These are phyloP conservation scores for Phialocephala sp. DNA, from an alignment of 2,329 filamentous ascomycete species.

Conservation along the genomic window DNA sequence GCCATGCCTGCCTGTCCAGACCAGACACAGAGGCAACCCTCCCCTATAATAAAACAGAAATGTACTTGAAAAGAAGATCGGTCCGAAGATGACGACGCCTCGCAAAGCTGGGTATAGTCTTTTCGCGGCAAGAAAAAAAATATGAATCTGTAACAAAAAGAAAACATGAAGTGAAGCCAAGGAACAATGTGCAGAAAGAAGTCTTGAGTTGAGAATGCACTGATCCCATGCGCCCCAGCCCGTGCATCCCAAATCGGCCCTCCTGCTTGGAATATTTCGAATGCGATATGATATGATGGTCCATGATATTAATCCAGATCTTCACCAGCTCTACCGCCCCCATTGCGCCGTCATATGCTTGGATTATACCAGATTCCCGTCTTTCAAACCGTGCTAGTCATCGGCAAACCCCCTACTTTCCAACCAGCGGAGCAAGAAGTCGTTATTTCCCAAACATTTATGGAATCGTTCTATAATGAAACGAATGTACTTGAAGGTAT, in stretches of 20 bases:
- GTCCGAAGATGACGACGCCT: conserved; percentile 11
- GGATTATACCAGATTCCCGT: neutral
- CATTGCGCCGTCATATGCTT: conserved; percentile 9
- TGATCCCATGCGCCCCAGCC: neutral
- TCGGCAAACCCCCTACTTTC: conserved; percentile 21
- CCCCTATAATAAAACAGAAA: conserved; percentile 10
- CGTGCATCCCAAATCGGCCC: conserved; percentile 4
- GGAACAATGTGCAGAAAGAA: conserved; percentile 2
- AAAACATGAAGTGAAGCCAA: conserved; percentile 3
- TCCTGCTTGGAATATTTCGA: conserved; percentile 7
- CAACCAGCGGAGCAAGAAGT: conserved; percentile 29
- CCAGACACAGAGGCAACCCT: neutral
- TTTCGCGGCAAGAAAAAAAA: conserved; percentile 13
- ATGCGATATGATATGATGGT: conserved; percentile 12
- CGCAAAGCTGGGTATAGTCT: conserved; percentile 20
- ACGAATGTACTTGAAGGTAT: conserved; percentile 21
- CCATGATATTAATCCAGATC: conserved; percentile 10
- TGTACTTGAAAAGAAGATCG: conserved; percentile 9
- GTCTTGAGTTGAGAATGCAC: conserved; percentile 1
- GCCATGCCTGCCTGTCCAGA: neutral
- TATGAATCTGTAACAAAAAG: conserved; percentile 2
- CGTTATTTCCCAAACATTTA: conserved; percentile 8
- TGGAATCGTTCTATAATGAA: conserved; percentile 18
- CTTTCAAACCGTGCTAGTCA: neutral
- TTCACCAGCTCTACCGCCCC: neutral